These are phyloP conservation scores for Candida pseudoviswanathii DNA, from an alignment of 1,139 yeast genomes.

Conservation along the genomic window DNA sequence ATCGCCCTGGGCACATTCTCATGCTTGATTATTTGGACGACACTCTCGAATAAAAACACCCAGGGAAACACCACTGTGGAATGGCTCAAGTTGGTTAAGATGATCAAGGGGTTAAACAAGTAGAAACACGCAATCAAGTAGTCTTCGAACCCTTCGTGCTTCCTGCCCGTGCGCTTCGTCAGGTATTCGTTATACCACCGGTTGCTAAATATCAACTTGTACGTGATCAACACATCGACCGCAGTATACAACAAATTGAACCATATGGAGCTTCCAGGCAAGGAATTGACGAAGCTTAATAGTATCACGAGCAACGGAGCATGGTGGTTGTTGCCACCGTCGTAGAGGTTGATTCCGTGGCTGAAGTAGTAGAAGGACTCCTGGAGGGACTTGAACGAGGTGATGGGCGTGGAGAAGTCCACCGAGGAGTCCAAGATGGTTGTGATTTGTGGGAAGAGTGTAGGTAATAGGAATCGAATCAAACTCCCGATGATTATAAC, in stretches of 20 bases:
- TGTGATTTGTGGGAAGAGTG: slow-evolving; percentile 35
- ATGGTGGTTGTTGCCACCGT: slow-evolving; percentile 87
- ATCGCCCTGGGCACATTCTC: slow-evolving; percentile 48
- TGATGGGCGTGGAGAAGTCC: slow-evolving; percentile 78
- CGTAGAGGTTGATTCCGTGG: slow-evolving; percentile 68
- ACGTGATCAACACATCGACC: slow-evolving; percentile 44
- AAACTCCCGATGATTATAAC: slow-evolving; percentile 34
- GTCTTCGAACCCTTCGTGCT: slow-evolving; percentile 30
- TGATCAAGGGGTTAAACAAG: slow-evolving; percentile 76
- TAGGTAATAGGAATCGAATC: slow-evolving; percentile 35
- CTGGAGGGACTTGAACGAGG: slow-evolving; percentile 64
- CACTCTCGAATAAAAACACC: slow-evolving; percentile 52
- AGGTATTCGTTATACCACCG: slow-evolving; percentile 40
- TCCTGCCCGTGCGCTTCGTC: slow-evolving; percentile 20
- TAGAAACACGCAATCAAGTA: slow-evolving; percentile 62
- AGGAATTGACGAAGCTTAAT: slow-evolving; percentile 40
- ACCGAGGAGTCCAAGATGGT: slow-evolving; percentile 43
- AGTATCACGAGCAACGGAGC: slow-evolving; percentile 68
- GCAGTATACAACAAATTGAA: slow-evolving; percentile 42
- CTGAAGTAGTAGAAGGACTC: slow-evolving; percentile 77
- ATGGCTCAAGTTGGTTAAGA: slow-evolving; percentile 68
- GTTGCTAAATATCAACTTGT: slow-evolving; percentile 43
- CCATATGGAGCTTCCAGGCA: slow-evolving; percentile 23
- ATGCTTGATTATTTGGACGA: slow-evolving; percentile 47
- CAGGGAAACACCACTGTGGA: slow-evolving; percentile 68